A percentile compares a stretch with the other conserved stretches of the same genome.
phyloP scores from a whole-genome alignment of 208 protist genomes.

The Crithidia sp. region DNA sequence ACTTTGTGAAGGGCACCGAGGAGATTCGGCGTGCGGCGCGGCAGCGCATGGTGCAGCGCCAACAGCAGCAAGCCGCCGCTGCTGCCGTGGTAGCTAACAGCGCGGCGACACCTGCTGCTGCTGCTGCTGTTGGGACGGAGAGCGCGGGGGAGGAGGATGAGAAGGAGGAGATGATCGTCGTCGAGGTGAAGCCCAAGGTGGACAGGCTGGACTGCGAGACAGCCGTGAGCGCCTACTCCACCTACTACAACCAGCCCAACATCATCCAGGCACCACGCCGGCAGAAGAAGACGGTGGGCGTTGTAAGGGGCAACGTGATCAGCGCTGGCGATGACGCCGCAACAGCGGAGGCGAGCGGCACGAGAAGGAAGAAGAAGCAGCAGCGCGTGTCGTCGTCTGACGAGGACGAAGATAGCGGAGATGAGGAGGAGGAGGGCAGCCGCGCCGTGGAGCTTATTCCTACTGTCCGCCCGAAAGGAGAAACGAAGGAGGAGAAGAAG shows the following conservation, averaged over 20 bases:
- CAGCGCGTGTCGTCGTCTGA: constrained; percentile 10
- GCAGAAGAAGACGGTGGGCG: constrained; percentile 27
- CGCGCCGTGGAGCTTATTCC: constrained; percentile 7
- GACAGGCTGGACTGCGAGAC: constrained; percentile 86
- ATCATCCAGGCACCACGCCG: constrained; percentile 66
- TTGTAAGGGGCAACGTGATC: constrained; percentile 23
- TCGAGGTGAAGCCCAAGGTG: constrained; percentile 46
- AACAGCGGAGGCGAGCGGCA: not conserved
- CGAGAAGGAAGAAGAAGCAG: not conserved
- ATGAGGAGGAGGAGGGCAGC: constrained; percentile 2
- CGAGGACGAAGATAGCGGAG: constrained; percentile 11
- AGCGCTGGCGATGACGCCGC: constrained; percentile 3
- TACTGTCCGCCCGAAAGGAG: constrained; percentile 53
- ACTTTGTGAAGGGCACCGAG: constrained; percentile 72
- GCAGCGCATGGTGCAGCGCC: constrained; percentile 34
- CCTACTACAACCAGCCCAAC: constrained; percentile 91
- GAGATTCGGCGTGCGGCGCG: constrained; percentile 66
- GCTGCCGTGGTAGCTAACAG: not conserved
- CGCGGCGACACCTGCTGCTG: not conserved
- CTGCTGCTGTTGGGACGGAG: not conserved
- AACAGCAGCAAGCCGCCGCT: constrained; percentile 12
- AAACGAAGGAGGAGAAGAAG: constrained; percentile 89
- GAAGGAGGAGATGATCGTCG: constrained; percentile 53
- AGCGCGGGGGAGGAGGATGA: constrained; percentile 24
- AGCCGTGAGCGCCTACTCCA: constrained; percentile 74